Evolutionary conservation across 2,329 filamentous ascomycete species (phyloP).

Genomic region (Colletotrichum gloeosporioides): DNA sequence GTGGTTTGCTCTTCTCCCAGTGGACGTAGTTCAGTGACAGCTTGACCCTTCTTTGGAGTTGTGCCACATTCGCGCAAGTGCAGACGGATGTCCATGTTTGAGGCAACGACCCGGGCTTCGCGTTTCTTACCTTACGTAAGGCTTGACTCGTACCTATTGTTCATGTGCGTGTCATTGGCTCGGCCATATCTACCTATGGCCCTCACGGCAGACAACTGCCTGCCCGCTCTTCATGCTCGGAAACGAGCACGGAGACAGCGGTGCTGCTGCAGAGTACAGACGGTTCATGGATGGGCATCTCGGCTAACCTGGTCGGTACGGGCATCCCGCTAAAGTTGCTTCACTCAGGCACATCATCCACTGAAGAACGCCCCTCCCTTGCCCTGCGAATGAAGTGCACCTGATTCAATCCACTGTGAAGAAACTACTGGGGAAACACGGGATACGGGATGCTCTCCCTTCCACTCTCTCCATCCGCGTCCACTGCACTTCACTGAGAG

Average conservation of each 20-base stretch:
- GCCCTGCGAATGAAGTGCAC: background rate
- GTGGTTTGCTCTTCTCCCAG: background rate
- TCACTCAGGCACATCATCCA: constrained; percentile 1
- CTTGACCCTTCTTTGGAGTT: background rate
- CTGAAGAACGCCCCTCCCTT: constrained; percentile 9
- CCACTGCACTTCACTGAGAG: background rate
- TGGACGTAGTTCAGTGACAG: background rate
- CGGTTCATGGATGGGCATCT: background rate
- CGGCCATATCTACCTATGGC: background rate
- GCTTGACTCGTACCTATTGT: background rate
- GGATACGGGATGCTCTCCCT: background rate
- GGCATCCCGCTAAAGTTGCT: background rate
- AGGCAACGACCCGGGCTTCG: background rate
- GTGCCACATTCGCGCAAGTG: background rate
- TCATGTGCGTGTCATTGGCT: background rate
- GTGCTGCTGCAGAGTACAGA: background rate
- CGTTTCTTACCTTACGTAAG: background rate
- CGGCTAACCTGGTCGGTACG: background rate
- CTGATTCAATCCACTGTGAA: background rate
- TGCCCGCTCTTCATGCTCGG: background rate
- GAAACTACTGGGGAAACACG: background rate
- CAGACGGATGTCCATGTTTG: background rate
- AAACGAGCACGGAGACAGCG: background rate
- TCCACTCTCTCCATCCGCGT: background rate
- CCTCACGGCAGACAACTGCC: background rate